These are phyloP conservation scores for Sabuloglossum arenarium DNA, from an alignment of 495 filamentous ascomycete genomes.

Conservation along the genomic window DNA sequence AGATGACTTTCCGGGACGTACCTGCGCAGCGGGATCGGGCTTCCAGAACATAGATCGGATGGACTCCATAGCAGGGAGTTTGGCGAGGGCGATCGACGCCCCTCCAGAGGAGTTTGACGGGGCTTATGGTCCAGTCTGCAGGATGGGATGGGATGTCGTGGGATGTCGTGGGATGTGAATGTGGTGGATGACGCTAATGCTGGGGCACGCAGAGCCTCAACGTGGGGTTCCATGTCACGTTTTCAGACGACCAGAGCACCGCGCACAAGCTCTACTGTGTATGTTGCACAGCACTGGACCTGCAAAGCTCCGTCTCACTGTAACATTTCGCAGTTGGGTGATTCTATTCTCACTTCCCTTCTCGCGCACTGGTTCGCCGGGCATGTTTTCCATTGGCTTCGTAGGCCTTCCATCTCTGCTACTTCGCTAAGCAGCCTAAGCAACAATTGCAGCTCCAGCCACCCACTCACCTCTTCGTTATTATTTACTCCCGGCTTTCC, in stretches of 20 bases:
- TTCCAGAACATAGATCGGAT: slow-evolving; percentile 75
- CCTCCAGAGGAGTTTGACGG: background rate
- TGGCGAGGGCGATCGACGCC: background rate
- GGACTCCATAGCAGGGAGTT: slow-evolving; percentile 49
- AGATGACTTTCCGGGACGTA: slow-evolving; percentile 19
- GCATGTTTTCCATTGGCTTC: background rate
- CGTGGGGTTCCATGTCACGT: background rate
- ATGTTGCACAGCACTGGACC: too few species aligned
- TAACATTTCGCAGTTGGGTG: background rate
- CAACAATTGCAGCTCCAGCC: background rate
- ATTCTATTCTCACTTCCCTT: background rate
- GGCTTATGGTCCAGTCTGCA: background rate
- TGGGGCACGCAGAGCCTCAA: background rate
- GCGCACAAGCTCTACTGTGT: background rate
- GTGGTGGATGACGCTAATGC: background rate
- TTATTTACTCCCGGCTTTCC: background rate
- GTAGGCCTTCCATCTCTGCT: slow-evolving; percentile 1
- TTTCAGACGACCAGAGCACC: too few species aligned
- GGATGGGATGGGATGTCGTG: background rate
- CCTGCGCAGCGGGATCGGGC: slow-evolving; percentile 82
- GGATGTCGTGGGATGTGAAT: background rate
- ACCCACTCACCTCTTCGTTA: background rate
- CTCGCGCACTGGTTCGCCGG: too few species aligned
- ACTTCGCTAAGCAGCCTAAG: background rate
- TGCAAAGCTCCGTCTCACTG: background rate